These are phyloP conservation scores for Cudoniella acicularis DNA, from an alignment of 495 filamentous ascomycete species.

Conservation along the genomic window DNA sequence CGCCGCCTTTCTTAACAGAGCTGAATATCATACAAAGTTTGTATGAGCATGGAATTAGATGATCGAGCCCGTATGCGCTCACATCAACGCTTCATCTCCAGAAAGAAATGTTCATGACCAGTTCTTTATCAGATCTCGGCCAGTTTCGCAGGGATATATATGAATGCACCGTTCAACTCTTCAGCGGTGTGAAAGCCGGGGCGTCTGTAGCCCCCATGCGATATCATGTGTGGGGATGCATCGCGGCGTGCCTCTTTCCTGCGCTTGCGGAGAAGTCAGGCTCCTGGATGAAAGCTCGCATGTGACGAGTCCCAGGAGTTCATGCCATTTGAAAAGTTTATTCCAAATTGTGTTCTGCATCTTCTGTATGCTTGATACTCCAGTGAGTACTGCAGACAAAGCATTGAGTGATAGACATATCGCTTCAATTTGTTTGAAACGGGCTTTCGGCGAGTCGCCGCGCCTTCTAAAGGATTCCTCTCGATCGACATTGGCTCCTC, in stretches of 20 bases:
- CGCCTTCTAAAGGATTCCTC: background rate
- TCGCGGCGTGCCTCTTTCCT: background rate
- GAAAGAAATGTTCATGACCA: background rate
- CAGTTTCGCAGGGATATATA: slow-evolving; percentile 15
- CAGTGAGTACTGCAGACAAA: background rate
- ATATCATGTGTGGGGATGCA: background rate
- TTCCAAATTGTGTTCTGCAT: background rate
- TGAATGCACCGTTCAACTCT: slow-evolving; percentile 6
- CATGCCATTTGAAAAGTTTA: background rate
- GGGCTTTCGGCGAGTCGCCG: too few relatives aligned
- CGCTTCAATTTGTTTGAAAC: too few relatives aligned
- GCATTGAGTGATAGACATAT: too few relatives aligned
- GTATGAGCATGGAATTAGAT: slow-evolving; percentile 9
- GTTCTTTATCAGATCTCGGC: background rate
- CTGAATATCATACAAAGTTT: slow-evolving; percentile 9
- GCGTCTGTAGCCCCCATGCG: background rate
- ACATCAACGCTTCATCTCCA: slow-evolving; percentile 2
- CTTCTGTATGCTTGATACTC: background rate
- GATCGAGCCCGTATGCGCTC: background rate
- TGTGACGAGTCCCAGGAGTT: background rate
- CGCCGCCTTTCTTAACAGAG: background rate
- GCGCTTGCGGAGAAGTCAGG: background rate
- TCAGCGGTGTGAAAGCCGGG: slow-evolving; percentile 5
- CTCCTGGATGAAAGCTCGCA: background rate
- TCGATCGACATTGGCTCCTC: background rate